A percentile compares a stretch with the other conserved stretches of the same genome.
Evolutionary conservation across 345 rosid genomes (phyloP).

Genomic region (Eucalyptus curtisii): DNA sequence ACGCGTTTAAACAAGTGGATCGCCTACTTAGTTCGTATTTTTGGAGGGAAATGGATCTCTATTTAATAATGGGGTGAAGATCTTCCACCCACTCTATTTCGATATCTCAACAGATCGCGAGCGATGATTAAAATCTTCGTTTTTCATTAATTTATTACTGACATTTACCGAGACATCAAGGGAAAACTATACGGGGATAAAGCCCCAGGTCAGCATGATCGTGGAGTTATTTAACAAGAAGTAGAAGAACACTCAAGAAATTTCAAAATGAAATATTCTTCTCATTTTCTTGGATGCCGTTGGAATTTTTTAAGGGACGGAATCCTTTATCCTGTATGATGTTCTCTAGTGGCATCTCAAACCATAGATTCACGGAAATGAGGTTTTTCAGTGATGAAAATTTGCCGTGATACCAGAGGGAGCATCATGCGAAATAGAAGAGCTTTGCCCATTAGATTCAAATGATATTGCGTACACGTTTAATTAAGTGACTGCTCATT

Average conservation of each 20-base stretch:
- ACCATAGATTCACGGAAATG: not conserved
- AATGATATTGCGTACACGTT: not conserved
- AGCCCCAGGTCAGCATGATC: not conserved
- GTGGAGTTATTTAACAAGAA: not conserved
- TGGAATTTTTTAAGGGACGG: not conserved
- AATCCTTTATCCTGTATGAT: not conserved
- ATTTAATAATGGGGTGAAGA: not conserved
- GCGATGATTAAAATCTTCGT: not conserved
- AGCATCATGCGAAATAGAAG: not conserved
- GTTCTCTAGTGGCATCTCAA: not conserved
- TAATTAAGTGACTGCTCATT: not conserved
- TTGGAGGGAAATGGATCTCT: not conserved
- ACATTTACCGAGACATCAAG: accelerated
- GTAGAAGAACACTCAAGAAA: accelerated
- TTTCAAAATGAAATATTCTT: not conserved
- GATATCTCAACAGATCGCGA: accelerated
- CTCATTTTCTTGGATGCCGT: not conserved
- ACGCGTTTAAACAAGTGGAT: not conserved
- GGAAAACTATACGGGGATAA: accelerated
- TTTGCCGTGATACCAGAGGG: not conserved
- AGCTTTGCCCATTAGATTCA: not conserved
- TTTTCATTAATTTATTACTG: not conserved
- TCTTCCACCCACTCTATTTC: not conserved
- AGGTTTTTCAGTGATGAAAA: not conserved
- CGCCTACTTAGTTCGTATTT: not conserved